These are phyloP conservation scores for Nannochloropsis gaditana DNA, from an alignment of 108 stramenopile genomes.

Conservation along the genomic window DNA sequence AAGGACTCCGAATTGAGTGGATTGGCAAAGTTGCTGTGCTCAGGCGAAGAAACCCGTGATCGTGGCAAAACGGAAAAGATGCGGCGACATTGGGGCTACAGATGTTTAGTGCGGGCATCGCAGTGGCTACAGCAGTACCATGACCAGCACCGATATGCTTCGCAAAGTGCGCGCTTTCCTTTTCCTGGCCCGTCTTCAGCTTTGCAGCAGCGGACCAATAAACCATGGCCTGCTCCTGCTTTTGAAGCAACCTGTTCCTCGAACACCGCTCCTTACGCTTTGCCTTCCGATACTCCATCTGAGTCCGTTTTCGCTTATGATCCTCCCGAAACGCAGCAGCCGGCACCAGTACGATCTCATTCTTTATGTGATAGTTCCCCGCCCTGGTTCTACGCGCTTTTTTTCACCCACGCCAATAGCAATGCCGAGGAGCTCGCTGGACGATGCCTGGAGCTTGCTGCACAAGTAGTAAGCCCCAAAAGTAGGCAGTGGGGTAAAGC, in stretches of 20 bases:
- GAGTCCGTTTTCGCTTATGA: neutral
- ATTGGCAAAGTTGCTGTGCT: neutral
- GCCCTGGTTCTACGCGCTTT: neutral
- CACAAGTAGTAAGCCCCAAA: neutral
- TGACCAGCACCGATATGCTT: neutral
- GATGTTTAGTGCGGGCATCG: neutral
- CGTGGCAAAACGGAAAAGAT: neutral
- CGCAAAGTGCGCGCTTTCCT: neutral
- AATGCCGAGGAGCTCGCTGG: slow-evolving; percentile 4
- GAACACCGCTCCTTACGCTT: neutral
- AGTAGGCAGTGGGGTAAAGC: neutral
- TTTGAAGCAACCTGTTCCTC: neutral
- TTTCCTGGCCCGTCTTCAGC: neutral
- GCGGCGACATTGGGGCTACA: slow-evolving; percentile 15
- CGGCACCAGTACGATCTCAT: neutral
- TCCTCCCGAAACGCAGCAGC: neutral
- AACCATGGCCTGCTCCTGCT: neutral
- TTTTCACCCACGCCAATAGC: neutral
- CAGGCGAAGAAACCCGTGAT: neutral
- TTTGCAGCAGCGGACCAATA: neutral
- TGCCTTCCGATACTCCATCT: neutral
- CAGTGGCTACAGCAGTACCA: neutral
- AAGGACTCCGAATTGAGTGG: neutral
- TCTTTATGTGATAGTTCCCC: neutral
- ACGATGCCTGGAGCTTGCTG: neutral